These are phyloP conservation scores for Rhodotorula paludigena DNA, from an alignment of 768 basidiomycete genomes.

Conservation along the genomic window DNA sequence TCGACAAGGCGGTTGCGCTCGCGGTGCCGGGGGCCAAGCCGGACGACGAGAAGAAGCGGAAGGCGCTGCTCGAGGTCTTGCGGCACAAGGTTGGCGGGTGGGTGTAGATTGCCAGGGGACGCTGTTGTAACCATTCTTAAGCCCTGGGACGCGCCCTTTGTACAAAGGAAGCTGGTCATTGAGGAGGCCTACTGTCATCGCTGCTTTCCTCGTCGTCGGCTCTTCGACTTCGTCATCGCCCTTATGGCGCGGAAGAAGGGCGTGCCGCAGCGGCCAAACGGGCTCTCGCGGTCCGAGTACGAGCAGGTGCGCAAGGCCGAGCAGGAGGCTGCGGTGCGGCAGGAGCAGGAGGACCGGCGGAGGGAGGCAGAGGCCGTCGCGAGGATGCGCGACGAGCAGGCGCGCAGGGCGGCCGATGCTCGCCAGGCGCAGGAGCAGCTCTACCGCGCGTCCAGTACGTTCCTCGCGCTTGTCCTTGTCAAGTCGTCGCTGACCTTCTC, in stretches of 20 bases:
- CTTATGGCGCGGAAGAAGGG: conserved; percentile 10
- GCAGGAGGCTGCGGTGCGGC: neutral
- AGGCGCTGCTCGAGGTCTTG: conserved; percentile 7
- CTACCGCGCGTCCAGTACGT: too few species aligned
- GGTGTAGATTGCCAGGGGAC: neutral
- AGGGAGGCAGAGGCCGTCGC: too few species aligned
- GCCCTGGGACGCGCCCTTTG: too few species aligned
- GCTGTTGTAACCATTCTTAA: too few species aligned
- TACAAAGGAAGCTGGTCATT: too few species aligned
- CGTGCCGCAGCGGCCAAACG: neutral
- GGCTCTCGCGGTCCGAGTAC: neutral
- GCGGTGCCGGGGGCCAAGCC: neutral
- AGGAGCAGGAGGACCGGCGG: neutral
- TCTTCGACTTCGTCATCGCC: neutral
- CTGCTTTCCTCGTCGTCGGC: neutral
- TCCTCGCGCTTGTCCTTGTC: too few species aligned
- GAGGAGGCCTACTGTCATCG: too few species aligned
- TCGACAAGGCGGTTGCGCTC: conserved; percentile 24
- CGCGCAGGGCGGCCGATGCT: too few species aligned
- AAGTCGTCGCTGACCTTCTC: too few species aligned
- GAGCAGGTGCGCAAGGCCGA: neutral
- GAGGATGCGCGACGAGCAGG: too few species aligned
- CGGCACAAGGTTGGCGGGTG: neutral
- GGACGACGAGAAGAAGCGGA: neutral
- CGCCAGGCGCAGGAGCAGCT: too few species aligned